These are phyloP conservation scores for Helichrysum umbraculigerum DNA, from an alignment of 129 eudicot genomes.

Conservation along the genomic window DNA sequence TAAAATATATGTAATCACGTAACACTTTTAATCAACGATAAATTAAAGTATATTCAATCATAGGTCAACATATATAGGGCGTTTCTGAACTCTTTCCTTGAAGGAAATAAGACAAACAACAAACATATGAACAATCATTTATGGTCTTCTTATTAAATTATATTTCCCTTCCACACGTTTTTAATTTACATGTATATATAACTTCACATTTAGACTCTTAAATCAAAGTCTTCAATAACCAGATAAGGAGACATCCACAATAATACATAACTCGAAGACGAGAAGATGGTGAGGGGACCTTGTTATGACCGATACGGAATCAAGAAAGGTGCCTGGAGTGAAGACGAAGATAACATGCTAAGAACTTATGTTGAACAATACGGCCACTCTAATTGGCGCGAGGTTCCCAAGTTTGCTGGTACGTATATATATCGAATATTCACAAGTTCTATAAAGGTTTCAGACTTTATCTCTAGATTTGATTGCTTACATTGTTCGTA, in stretches of 20 bases:
- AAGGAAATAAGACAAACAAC: neutral
- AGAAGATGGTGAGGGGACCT: slow-evolving; percentile 25
- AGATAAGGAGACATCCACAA: neutral
- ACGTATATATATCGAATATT: neutral
- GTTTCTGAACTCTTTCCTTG: neutral
- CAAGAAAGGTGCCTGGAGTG: slow-evolving; percentile 37
- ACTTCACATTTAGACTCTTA: neutral
- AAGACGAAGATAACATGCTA: slow-evolving; percentile 30
- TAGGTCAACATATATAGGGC: neutral
- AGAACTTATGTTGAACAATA: slow-evolving; percentile 13
- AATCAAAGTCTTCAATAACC: slow-evolving; percentile 1
- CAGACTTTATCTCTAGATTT: neutral
- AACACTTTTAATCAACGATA: neutral
- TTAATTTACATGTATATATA: neutral
- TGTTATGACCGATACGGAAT: slow-evolving; percentile 26
- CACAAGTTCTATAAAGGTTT: neutral
- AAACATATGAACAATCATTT: neutral
- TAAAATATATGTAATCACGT: neutral
- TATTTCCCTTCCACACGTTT: slow-evolving; percentile 5
- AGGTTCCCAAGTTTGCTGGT: slow-evolving; percentile 32
- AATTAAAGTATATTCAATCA: neutral
- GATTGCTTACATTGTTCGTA: neutral
- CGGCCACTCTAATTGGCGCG: slow-evolving; percentile 34
- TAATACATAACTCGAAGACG: neutral
- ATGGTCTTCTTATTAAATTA: slow-evolving; percentile 11